Evolutionary conservation across 2,329 filamentous ascomycete genomes (phyloP).

Genomic region (Tolypocladium guangdongense): DNA sequence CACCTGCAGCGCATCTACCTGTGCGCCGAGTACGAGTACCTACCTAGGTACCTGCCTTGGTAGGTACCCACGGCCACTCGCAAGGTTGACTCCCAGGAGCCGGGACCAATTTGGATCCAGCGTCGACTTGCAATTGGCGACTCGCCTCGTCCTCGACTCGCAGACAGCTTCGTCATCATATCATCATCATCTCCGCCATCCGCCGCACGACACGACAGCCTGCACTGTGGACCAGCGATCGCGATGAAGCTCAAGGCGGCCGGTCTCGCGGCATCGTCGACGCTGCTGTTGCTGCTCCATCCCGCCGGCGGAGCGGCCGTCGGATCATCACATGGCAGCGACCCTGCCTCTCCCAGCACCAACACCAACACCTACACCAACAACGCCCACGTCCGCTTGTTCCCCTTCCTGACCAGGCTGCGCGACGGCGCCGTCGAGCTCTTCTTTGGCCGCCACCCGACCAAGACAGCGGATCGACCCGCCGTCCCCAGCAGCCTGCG

Average conservation of each 20-base stretch:
- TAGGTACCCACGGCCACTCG: not conserved
- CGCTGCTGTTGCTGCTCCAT: not conserved
- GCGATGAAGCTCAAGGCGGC: not conserved
- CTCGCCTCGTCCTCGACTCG: not conserved
- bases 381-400: slow-evolving; percentile 17
- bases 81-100: not conserved
- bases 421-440: slow-evolving; percentile 38
- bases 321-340: not conserved
- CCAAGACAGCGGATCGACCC: slow-evolving; percentile 14
- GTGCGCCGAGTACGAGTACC: not conserved
- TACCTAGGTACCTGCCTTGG: no score
- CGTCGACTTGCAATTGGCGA: not conserved
- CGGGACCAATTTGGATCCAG: not conserved
- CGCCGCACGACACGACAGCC: not conserved
- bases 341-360: not conserved
- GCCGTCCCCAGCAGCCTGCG: slow-evolving; percentile 20
- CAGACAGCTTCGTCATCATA: not conserved
- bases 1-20: not conserved
- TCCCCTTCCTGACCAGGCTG: slow-evolving; percentile 38
- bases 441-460: slow-evolving; percentile 35
- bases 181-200: not conserved
- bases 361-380: not conserved
- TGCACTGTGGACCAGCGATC: not conserved
- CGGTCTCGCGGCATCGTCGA: not conserved
- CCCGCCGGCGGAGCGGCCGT: not conserved